Evolutionary conservation across 345 rosid species (phyloP).

Genomic region (Eucalyptus rudis): DNA sequence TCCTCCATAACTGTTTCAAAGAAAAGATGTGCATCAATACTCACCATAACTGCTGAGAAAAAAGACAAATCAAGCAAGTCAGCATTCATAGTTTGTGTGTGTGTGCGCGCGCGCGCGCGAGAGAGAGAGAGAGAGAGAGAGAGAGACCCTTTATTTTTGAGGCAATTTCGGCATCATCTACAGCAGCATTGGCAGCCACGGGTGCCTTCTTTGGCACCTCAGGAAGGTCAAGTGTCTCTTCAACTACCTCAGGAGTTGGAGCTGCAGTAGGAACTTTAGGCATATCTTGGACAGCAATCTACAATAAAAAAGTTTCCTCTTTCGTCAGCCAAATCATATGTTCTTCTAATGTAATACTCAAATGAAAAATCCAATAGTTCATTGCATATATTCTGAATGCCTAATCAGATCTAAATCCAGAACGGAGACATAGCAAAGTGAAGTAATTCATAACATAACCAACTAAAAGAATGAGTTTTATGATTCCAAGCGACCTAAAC

Average conservation of each 20-base stretch:
- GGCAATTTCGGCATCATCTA: constrained; percentile 22
- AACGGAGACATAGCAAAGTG: not conserved
- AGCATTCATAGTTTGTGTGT: not conserved
- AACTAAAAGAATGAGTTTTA: not conserved
- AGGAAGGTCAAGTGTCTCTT: constrained; percentile 61
- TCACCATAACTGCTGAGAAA: not conserved
- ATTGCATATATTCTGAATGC: not conserved
- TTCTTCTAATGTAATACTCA: not conserved
- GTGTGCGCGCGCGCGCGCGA: too few species aligned
- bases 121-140: too few species aligned
- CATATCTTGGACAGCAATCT: constrained; percentile 64
- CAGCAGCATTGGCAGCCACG: constrained; percentile 6
- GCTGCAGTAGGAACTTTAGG: constrained; percentile 53
- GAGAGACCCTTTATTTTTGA: constrained; percentile 47
- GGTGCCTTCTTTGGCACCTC: constrained; percentile 68
- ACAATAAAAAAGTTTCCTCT: not conserved
- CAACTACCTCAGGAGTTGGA: constrained; percentile 16
- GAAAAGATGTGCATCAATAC: not conserved
- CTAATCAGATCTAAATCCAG: not conserved
- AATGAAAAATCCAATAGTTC: not conserved
- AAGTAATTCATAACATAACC: not conserved
- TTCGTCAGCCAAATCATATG: not conserved
- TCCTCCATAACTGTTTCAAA: constrained; percentile 60
- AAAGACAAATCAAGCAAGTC: not conserved
- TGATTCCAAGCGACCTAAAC: not conserved